A percentile compares a stretch with the other conserved stretches of the same genome.
These are phyloP conservation scores for Zalaria sp. DNA, from an alignment of 2,329 filamentous ascomycete genomes.

Conservation along the genomic window DNA sequence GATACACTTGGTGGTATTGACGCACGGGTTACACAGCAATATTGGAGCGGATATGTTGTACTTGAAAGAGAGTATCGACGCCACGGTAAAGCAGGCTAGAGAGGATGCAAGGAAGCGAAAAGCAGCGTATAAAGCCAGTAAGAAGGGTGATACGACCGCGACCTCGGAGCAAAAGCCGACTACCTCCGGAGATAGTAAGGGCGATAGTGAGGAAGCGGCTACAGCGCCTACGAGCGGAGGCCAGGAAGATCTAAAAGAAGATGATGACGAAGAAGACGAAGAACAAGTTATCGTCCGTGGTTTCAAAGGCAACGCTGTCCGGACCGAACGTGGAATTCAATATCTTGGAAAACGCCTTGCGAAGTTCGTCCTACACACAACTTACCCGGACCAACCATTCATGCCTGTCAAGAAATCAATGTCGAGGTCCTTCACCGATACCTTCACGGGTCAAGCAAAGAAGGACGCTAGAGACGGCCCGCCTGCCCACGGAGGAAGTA, in stretches of 20 bases:
- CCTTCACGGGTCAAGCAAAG: conserved; percentile 29
- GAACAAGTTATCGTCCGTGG: conserved; percentile 82
- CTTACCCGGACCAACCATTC: conserved; percentile 87
- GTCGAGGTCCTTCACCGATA: conserved; percentile 31
- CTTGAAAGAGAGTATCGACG: conserved; percentile 93
- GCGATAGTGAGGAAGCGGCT: conserved; percentile 13
- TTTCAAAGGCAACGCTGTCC: conserved; percentile 77
- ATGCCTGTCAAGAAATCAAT: conserved; percentile 49
- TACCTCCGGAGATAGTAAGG: conserved; percentile 22
- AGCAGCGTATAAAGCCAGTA: conserved; percentile 11
- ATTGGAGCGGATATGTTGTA: conserved; percentile 93
- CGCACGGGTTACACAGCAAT: conserved; percentile 92
- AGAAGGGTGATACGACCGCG: conserved; percentile 7
- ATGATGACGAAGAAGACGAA: conserved; percentile 52
- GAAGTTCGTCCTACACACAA: conserved; percentile 77
- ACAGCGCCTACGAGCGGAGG: conserved; percentile 35
- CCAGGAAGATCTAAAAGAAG: conserved; percentile 29
- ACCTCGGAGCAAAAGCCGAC: conserved; percentile 18
- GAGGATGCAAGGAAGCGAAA: conserved; percentile 51
- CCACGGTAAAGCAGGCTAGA: conserved; percentile 59
- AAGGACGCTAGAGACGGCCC: conserved; percentile 33
- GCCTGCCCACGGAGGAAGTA: conserved; percentile 46
- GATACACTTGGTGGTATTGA: conserved; percentile 81
- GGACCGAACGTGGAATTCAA: conserved; percentile 90
- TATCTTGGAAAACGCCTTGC: conserved; percentile 91